Percentiles rank a stretch among this genome's conserved stretches.
These are phyloP conservation scores for Pilobolus umbonatus DNA, from an alignment of 192 early-diverging fungal species.

Conservation along the genomic window DNA sequence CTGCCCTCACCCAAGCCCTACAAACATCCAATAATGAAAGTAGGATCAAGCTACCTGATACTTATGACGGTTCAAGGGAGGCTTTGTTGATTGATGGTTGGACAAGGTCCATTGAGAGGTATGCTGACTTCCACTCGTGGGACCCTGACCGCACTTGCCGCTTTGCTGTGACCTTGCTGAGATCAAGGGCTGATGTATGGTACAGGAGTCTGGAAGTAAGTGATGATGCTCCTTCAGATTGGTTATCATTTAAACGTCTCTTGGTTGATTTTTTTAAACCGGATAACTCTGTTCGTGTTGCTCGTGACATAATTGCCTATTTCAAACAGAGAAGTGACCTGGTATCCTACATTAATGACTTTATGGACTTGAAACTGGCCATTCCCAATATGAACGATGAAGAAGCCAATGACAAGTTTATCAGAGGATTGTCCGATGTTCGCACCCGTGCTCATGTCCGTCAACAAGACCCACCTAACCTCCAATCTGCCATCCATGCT, in stretches of 20 bases:
- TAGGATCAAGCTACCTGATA: too few species aligned
- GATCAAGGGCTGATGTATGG: neutral
- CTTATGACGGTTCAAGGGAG: too few species aligned
- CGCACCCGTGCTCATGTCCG: neutral
- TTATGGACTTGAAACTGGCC: neutral
- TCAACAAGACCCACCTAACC: neutral
- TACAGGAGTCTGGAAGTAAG: neutral
- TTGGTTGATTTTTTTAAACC: neutral
- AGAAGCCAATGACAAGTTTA: slow-evolving; percentile 1
- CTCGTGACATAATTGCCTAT: neutral
- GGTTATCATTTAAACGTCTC: neutral
- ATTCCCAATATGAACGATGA: neutral
- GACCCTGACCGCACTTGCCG: neutral
- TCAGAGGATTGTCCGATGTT: neutral
- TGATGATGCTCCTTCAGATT: neutral
- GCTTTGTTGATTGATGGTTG: too few species aligned
- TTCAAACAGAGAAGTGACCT: neutral
- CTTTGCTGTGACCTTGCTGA: neutral
- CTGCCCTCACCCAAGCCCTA: too few species aligned
- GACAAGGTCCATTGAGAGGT: too few species aligned
- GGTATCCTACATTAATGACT: neutral
- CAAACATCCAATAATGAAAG: too few species aligned
- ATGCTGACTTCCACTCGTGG: neutral
- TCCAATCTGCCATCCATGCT: neutral
- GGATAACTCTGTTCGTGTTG: neutral